phyloP scores from a whole-genome alignment of 2,329 filamentous ascomycete species.

The Fulvia fulva region DNA sequence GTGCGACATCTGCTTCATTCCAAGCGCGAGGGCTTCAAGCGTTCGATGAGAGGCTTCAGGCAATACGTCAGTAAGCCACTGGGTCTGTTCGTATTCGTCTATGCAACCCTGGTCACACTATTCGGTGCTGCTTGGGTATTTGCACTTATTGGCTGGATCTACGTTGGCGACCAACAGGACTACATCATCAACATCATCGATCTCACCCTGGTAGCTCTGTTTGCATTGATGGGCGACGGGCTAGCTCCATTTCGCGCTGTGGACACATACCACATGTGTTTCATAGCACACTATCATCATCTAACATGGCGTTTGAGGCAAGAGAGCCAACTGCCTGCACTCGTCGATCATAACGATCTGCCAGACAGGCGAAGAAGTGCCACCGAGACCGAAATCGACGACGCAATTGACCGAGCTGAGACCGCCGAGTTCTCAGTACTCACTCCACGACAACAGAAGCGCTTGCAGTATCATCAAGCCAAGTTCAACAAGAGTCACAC shows the following conservation, averaged over 20 bases:
- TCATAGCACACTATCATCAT: conserved; percentile 68
- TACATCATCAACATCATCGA: conserved; percentile 56
- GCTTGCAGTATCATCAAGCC: conserved; percentile 69
- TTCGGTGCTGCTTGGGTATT: conserved; percentile 86
- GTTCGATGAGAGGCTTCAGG: conserved; percentile 72
- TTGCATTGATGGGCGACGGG: conserved; percentile 60
- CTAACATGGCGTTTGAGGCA: conserved; percentile 61
- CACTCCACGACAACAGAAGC: conserved; percentile 60
- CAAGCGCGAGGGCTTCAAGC: conserved; percentile 72
- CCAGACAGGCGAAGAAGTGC: conserved; percentile 41
- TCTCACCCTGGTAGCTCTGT: conserved; percentile 58
- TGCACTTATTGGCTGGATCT: conserved; percentile 86
- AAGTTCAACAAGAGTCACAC: conserved; percentile 81
- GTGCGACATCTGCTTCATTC: conserved; percentile 87
- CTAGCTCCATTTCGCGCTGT: conserved; percentile 68
- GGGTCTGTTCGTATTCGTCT: conserved; percentile 78
- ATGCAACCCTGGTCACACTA: conserved; percentile 75
- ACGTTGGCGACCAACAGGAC: conserved; percentile 67
- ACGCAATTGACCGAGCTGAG: conserved; percentile 45
- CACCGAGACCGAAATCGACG: conserved; percentile 28
- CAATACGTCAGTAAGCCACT: conserved; percentile 72
- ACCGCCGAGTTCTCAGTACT: conserved; percentile 58
- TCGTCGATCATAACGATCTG: conserved; percentile 67
- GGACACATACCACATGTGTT: conserved; percentile 86
- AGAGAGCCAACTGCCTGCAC: conserved; percentile 56